Evolutionary conservation across 176 grass and related monocot genomes (phyloP).

Genomic region (Tuctoria greenei): DNA sequence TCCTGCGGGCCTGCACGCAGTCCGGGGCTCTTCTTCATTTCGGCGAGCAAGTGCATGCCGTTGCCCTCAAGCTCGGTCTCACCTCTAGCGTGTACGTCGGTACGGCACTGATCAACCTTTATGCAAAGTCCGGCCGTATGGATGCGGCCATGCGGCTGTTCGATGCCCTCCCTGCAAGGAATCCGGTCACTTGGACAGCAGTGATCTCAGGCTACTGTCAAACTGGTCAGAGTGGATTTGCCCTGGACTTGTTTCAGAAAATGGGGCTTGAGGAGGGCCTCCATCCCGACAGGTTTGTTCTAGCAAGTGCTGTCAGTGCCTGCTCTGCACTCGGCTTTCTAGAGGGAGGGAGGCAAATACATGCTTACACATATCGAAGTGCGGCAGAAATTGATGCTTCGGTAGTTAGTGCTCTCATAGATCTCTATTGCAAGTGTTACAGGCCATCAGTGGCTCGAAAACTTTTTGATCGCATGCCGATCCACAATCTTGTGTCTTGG

Average conservation of each 20-base stretch:
- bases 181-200: conserved; percentile 65
- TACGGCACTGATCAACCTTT: conserved; percentile 56
- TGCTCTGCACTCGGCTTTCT: conserved; percentile 56
- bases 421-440: conserved; percentile 72
- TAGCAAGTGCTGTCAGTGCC: conserved; percentile 62
- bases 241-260: conserved; percentile 56
- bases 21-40: conserved; percentile 19
- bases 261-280: conserved; percentile 47
- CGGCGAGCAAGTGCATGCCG: conserved; percentile 54
- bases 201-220: conserved; percentile 62
- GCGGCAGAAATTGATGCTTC: conserved; percentile 49
- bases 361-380: conserved; percentile 49
- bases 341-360: conserved; percentile 64
- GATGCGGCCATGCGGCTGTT: conserved; percentile 53
- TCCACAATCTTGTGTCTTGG: conserved; percentile 72
- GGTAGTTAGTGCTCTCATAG: conserved; percentile 51
- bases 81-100: conserved; percentile 49
- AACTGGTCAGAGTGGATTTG: conserved; percentile 29
- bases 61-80: conserved; percentile 47
- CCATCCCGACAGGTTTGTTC: conserved; percentile 56
- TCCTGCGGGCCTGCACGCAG: conserved; percentile 58
- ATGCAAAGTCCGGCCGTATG: conserved; percentile 54
- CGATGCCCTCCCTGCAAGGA: conserved; percentile 49
- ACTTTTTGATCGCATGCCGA: conserved; percentile 57
- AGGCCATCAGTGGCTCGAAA: conserved; percentile 51